A percentile compares a stretch with the other conserved stretches of the same genome.
Conservation (phyloP, 2,329 filamentous ascomycete genomes). For the Epichloe sibirici region DNA sequence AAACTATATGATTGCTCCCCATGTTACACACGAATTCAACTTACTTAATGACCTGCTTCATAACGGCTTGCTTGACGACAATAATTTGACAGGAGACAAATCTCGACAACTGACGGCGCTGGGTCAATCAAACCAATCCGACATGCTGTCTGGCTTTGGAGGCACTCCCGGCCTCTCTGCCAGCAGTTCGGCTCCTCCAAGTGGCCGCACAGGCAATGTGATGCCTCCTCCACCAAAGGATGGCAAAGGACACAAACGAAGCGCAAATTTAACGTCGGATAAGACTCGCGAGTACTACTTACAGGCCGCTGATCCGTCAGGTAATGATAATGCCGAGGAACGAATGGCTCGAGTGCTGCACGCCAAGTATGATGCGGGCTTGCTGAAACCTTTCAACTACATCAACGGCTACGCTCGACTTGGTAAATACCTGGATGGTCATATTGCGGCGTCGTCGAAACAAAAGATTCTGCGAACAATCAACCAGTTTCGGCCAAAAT, state of each 20-base stretch:
- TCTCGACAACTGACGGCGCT: conserved; percentile 33
- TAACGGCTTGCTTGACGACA: conserved; percentile 80
- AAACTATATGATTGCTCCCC: conserved; percentile 85
- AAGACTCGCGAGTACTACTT: conserved; percentile 86
- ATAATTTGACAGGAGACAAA: conserved; percentile 57
- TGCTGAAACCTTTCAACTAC: conserved; percentile 96
- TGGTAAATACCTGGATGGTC: conserved; percentile 80
- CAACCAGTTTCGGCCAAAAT: conserved; percentile 88
- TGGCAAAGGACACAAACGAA: conserved; percentile 44
- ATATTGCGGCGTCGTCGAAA: conserved; percentile 71
- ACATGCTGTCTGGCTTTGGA: conserved; percentile 37
- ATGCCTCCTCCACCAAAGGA: conserved; percentile 37
- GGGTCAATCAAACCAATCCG: conserved; percentile 29
- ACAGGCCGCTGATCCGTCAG: conserved; percentile 88
- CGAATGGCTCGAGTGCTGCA: conserved; percentile 89
- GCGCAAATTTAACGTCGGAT: conserved; percentile 58
- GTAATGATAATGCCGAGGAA: conserved; percentile 74
- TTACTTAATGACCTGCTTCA: conserved; percentile 93
- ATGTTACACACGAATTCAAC: conserved; percentile 95
- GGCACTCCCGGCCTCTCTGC: conserved; percentile 23
- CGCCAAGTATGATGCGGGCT: conserved; percentile 90
- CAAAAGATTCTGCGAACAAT: conserved; percentile 87
- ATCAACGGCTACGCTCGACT: conserved; percentile 89
- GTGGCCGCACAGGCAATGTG: conserved; percentile 19
- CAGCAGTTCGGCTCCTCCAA: conserved; percentile 11